Evolutionary conservation across 768 basidiomycete species (phyloP).

Genomic region (Calocybe gangraenosa): DNA sequence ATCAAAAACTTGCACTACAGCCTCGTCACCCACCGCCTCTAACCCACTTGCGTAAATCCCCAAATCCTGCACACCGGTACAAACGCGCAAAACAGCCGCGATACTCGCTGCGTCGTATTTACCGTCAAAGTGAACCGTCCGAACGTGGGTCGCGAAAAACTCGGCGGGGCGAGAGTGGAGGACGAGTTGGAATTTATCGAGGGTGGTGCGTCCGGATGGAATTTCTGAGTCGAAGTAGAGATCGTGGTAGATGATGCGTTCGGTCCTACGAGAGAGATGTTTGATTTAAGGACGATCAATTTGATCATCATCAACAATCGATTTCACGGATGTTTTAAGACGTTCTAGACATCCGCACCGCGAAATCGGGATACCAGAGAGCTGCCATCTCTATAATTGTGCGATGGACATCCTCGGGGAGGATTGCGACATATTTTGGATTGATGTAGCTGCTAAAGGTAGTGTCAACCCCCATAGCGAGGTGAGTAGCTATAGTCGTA

Average conservation of each 20-base stretch:
- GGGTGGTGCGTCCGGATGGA: neutral
- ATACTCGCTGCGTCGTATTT: neutral
- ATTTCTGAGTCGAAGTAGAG: constrained; percentile 14
- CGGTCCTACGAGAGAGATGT: constrained; percentile 10
- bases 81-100: constrained; percentile 7
- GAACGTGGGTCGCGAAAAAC: constrained; percentile 15
- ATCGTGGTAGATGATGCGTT: constrained; percentile 17
- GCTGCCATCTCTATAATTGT: constrained; percentile 17
- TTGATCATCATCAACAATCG: constrained; percentile 13
- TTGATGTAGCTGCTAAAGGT: constrained; percentile 12
- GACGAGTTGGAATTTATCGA: constrained; percentile 4
- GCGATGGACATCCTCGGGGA: constrained; percentile 17
- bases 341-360: constrained; percentile 12
- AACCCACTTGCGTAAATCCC: constrained; percentile 10
- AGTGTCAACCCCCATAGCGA: constrained; percentile 3
- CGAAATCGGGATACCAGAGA: constrained; percentile 7
- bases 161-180: constrained; percentile 11
- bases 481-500: neutral
- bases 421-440: constrained; percentile 5
- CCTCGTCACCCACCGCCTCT: constrained; percentile 1
- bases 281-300: neutral
- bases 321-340: constrained; percentile 14
- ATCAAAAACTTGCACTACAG: neutral
- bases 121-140: constrained; percentile 10
- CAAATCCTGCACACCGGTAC: constrained; percentile 14